These are phyloP conservation scores for Pseudoscleropodium purum DNA, from an alignment of 225 moss, liverwort and hornwort species.

Conservation along the genomic window DNA sequence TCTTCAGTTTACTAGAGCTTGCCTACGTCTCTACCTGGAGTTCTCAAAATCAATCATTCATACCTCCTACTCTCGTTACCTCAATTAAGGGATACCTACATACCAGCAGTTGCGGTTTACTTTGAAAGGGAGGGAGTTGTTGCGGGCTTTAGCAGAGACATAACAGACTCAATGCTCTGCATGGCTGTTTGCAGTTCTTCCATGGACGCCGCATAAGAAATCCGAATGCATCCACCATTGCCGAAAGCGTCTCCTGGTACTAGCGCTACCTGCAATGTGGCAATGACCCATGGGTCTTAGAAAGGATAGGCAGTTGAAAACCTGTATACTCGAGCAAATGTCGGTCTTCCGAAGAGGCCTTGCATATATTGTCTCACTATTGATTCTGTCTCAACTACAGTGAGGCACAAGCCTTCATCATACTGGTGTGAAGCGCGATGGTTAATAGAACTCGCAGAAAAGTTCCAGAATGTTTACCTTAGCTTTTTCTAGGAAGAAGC, in stretches of 20 bases:
- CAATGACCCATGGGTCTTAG: neutral
- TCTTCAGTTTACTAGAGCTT: neutral
- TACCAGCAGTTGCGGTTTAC: neutral
- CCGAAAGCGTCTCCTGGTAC: conserved; percentile 98
- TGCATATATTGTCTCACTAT: neutral
- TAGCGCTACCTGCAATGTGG: conserved; percentile 67
- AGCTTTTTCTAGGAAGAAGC: conserved; percentile 87
- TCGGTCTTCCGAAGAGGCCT: neutral
- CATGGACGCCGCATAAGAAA: conserved; percentile 91
- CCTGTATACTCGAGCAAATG: neutral
- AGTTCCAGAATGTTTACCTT: conserved; percentile 31
- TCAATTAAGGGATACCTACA: conserved; percentile 1
- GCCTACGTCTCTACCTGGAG: neutral
- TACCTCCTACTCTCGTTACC: neutral
- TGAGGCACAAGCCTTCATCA: neutral
- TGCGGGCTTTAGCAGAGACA: conserved; percentile 57
- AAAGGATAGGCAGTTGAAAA: neutral
- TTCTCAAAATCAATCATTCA: neutral
- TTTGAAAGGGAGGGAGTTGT: conserved; percentile 18
- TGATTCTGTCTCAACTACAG: neutral
- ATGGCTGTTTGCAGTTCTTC: conserved; percentile 68
- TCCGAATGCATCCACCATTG: conserved; percentile 73
- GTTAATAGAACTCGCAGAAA: neutral
- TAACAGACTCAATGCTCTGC: conserved; percentile 68
- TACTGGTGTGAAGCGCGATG: neutral